Evolutionary conservation across 2,329 filamentous ascomycete genomes (phyloP).

Genomic region (Aspergillus japonicus): DNA sequence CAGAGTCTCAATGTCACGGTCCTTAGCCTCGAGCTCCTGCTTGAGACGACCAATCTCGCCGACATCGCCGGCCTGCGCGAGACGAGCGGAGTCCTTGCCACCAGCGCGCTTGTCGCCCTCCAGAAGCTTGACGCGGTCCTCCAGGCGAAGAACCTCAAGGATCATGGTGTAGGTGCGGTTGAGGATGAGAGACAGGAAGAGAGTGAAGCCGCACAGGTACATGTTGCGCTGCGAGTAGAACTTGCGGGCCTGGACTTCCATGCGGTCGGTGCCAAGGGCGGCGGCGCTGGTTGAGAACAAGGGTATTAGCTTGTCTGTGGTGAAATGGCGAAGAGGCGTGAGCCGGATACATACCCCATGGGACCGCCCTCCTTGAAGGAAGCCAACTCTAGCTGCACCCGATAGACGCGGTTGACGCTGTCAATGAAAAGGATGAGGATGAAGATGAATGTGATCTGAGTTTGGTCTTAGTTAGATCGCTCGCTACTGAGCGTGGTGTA

Average conservation of each 20-base stretch:
- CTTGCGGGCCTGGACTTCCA: conserved; percentile 98
- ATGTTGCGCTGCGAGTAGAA: conserved; percentile 99
- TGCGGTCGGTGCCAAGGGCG: conserved; percentile 86
- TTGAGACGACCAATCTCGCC: conserved; percentile 75
- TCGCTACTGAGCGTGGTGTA: no score
- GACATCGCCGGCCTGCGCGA: conserved; percentile 68
- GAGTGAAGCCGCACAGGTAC: conserved; percentile 99
- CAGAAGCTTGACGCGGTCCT: conserved; percentile 84
- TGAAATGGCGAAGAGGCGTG: not conserved
- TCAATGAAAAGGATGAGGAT: conserved; percentile 98
- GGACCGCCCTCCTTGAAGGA: conserved; percentile 62
- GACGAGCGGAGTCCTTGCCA: conserved; percentile 68
- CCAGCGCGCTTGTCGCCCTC: conserved; percentile 64
- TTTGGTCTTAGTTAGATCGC: conserved; percentile 5
- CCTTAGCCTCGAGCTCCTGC: conserved; percentile 68
- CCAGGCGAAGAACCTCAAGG: conserved; percentile 83
- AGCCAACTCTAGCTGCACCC: conserved; percentile 85
- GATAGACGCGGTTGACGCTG: conserved; percentile 93
- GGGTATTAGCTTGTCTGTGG: not conserved
- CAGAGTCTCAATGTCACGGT: conserved; percentile 78
- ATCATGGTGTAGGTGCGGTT: conserved; percentile 99
- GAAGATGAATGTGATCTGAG: conserved; percentile 92
- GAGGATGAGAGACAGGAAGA: conserved; percentile 94
- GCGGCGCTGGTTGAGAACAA: conserved; percentile 51
- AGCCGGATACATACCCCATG: conserved; percentile 48